Percentiles rank a stretch among this genome's conserved stretches.
phyloP scores from a whole-genome alignment of 768 basidiomycete species.

The Porphyrellus cyaneotinctus region DNA sequence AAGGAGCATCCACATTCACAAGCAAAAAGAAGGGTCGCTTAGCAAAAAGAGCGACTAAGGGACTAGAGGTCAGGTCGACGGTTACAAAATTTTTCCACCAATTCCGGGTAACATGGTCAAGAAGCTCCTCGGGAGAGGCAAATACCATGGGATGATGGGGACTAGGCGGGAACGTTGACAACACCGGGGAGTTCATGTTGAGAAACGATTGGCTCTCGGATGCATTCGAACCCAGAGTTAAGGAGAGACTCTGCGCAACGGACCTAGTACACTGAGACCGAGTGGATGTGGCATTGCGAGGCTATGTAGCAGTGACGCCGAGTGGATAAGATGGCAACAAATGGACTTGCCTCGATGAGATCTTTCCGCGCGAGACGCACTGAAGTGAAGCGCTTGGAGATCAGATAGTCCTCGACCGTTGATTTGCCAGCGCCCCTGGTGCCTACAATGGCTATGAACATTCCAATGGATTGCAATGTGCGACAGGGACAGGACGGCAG shows the following conservation, averaged over 20 bases:
- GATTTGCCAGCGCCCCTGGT: slow-evolving; percentile 61
- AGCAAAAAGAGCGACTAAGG: slow-evolving; percentile 62
- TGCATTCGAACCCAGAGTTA: background rate
- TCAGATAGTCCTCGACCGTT: slow-evolving; percentile 55
- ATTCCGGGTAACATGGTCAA: slow-evolving; percentile 72
- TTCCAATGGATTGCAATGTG: slow-evolving; percentile 21
- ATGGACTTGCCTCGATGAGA: slow-evolving; percentile 15
- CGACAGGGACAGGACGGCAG: background rate
- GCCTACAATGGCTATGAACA: slow-evolving; percentile 70
- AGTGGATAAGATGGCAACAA: background rate
- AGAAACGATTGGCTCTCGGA: slow-evolving; percentile 17
- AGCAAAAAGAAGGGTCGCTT: slow-evolving; percentile 91
- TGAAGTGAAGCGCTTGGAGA: slow-evolving; percentile 52
- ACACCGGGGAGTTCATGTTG: slow-evolving; percentile 18
- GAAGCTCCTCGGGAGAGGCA: slow-evolving; percentile 46
- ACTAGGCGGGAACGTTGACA: slow-evolving; percentile 20
- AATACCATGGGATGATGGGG: slow-evolving; percentile 32
- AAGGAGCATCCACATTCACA: slow-evolving; percentile 77
- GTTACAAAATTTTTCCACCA: slow-evolving; percentile 86
- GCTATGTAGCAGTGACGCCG: slow-evolving; percentile 5
- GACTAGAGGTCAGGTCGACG: slow-evolving; percentile 53
- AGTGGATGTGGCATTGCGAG: background rate
- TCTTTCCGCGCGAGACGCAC: slow-evolving; percentile 37
- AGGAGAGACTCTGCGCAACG: background rate
- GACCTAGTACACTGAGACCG: background rate